Evolutionary conservation across 108 stramenopile species (phyloP), one percentile per base, ranked within the genome.

Genomic region (Licmophora abbreviata): DNA sequence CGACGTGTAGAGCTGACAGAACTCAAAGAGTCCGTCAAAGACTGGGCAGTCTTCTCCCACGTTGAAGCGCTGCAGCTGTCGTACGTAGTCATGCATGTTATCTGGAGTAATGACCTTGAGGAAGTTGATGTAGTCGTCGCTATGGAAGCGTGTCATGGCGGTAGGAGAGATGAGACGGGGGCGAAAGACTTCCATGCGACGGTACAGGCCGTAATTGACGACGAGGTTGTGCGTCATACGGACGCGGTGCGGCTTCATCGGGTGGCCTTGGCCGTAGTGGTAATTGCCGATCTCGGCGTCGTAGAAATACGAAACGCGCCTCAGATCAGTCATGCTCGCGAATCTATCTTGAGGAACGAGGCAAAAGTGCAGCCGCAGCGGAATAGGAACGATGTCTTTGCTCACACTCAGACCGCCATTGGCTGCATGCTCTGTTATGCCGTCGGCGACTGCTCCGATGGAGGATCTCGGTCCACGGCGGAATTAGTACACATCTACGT

Each of bases 21-120:
- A 99, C 59, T 99, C 97, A 58, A 89, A 97, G 29, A 99, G 69
- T 10, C 97, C 98, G 56, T 98, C 97, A 58, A 99, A 99, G 9
- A 99, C 98, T 5, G 98, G 98, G 57, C 98, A 99, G 64, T 99
- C 98, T 63, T 99, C 98, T 47, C 98, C 98, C 29, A 99, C 98
- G 51, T 97, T 97, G 63, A 99, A 92, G 8, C 93, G 68, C 49
- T 93, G 87, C n/a, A 96, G 64, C 66, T 92, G 92, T 29, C 95
- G 76, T 17, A 77, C 71, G 56, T 91, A 92, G 42, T 92, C 89
- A 11, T 71, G 64, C 93, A 98, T 96, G 64, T 99, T 99, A 59
- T 99, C 98, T 24, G 96, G 98, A 6, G 95, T 95, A 40, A 99
- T 95, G 31, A 90, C 84, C 47, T 88, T 72, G 31, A 99, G 82